Conservation (phyloP, 345 rosid genomes). For the Eucalyptus paniculata region DNA sequence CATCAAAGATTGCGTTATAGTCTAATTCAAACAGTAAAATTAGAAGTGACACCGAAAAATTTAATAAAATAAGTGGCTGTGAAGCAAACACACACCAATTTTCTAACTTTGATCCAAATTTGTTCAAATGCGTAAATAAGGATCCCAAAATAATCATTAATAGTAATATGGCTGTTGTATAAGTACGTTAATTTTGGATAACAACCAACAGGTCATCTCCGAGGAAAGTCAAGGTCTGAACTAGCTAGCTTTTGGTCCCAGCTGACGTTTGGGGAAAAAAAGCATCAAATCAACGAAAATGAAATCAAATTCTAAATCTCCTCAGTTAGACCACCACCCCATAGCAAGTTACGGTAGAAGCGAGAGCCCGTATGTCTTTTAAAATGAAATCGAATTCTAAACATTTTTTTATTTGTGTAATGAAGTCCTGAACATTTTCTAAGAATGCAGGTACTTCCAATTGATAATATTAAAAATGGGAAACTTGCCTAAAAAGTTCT, state of each 20-base stretch:
- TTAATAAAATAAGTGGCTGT: neutral
- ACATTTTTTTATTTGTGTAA: neutral
- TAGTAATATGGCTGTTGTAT: neutral
- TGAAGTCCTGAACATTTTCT: neutral
- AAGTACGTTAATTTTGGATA: neutral
- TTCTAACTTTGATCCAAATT: neutral
- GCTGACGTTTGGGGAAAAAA: neutral
- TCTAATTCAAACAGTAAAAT: neutral
- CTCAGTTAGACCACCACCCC: neutral
- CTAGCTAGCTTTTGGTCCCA: neutral
- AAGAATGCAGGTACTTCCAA: neutral
- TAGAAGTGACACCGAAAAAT: neutral
- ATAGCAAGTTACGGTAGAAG: neutral
- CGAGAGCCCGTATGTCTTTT: neutral
- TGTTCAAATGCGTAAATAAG: neutral
- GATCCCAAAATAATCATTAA: neutral
- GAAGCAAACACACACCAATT: neutral
- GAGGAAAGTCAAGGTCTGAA: neutral
- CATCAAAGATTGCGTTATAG: neutral
- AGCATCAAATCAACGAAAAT: neutral
- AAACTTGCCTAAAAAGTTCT: too few species aligned
- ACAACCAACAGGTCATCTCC: neutral
- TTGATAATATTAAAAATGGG: neutral
- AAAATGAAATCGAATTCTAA: neutral
- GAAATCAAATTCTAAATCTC: neutral